These are phyloP conservation scores for Capsicum rhomboideum DNA, from an alignment of 257 asterid species.

Conservation along the genomic window DNA sequence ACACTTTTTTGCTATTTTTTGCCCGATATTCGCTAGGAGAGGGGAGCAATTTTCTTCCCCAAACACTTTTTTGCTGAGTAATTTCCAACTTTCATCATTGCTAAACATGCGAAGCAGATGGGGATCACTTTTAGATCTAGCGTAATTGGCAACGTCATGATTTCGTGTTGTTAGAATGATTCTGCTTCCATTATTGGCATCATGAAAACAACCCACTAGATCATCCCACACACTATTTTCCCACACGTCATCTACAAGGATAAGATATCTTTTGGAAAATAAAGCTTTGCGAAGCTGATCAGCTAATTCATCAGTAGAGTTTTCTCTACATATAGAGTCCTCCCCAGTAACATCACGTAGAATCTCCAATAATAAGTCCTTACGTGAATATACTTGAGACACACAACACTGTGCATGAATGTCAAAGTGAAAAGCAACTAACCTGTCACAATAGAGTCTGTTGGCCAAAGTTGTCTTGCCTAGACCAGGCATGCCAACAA, in stretches of 20 bases:
- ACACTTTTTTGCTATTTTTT: background rate
- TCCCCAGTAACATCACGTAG: background rate
- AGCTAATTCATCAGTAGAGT: background rate
- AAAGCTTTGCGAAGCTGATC: background rate
- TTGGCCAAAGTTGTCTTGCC: slow-evolving; percentile 9
- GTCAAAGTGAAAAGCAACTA: background rate
- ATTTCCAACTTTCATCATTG: slow-evolving; percentile 3
- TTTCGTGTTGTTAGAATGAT: background rate
- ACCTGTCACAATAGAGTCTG: background rate
- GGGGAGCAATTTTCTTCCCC: background rate
- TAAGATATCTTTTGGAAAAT: background rate
- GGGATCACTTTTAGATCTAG: background rate
- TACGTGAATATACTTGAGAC: background rate
- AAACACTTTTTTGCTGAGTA: background rate
- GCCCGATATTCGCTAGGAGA: background rate
- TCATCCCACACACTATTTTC: background rate
- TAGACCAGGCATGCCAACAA: slow-evolving; percentile 7
- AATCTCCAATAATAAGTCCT: background rate
- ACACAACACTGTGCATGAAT: background rate
- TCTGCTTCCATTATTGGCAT: slow-evolving; percentile 1
- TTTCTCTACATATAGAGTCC: background rate
- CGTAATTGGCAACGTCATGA: background rate
- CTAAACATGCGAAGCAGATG: background rate
- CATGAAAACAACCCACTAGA: background rate
- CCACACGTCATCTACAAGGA: slow-evolving; percentile 12